Conservation (phyloP, 495 filamentous ascomycete genomes). For the Penicillium flavigenum region DNA sequence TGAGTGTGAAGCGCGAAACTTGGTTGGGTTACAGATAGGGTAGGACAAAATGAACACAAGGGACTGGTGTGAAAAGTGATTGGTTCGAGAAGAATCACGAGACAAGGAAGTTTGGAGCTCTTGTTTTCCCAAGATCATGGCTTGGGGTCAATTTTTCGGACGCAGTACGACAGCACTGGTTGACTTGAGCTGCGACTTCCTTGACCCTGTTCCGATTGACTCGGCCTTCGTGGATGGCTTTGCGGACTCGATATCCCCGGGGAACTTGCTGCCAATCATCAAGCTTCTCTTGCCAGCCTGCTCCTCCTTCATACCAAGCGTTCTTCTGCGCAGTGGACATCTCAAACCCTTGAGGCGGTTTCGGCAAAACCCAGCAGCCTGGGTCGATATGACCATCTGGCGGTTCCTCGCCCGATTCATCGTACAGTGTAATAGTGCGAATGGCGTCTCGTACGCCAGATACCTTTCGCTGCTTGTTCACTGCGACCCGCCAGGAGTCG, state of each 20-base stretch:
- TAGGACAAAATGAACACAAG: neutral
- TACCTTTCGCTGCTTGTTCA: constrained; percentile 36
- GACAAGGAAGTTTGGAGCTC: neutral
- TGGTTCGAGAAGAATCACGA: neutral
- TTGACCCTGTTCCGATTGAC: constrained; percentile 38
- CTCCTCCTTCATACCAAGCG: constrained; percentile 44
- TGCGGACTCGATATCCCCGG: constrained; percentile 39
- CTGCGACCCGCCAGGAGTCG: constrained; percentile 41
- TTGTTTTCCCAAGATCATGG: neutral
- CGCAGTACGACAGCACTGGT: constrained; percentile 21
- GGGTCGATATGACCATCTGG: constrained; percentile 43
- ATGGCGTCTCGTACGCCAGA: constrained; percentile 31
- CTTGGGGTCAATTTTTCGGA: constrained; percentile 18
- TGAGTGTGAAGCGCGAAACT: neutral
- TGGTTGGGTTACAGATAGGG: no score
- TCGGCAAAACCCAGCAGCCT: constrained; percentile 44
- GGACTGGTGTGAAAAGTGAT: neutral
- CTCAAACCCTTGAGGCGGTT: constrained; percentile 43
- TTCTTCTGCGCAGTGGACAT: constrained; percentile 38
- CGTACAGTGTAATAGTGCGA: constrained; percentile 32
- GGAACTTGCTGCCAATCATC: constrained; percentile 43
- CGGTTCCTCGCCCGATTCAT: constrained; percentile 42
- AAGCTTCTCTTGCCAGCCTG: constrained; percentile 45
- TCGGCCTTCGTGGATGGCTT: constrained; percentile 36
- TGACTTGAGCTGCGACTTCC: constrained; percentile 28